phyloP scores from a whole-genome alignment of 2,329 filamentous ascomycete genomes.

The Phyllosticta citribraziliensis region DNA sequence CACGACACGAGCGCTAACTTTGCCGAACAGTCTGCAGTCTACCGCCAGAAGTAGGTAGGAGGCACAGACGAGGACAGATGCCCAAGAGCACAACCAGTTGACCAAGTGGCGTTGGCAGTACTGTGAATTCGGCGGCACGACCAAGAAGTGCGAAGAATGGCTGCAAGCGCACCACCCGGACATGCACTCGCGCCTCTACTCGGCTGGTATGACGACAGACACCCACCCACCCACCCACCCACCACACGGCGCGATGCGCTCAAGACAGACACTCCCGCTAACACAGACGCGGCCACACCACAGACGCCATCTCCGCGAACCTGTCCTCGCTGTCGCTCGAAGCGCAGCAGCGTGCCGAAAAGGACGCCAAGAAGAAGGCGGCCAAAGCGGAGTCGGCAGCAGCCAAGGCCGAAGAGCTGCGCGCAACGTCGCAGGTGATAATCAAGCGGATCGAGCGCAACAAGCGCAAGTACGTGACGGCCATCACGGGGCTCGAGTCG shows the following conservation, averaged over 20 bases:
- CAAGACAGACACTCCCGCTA: neutral
- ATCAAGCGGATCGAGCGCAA: constrained; percentile 98
- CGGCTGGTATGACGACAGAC: constrained; percentile 53
- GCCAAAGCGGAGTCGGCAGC: constrained; percentile 86
- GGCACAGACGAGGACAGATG: constrained; percentile 2
- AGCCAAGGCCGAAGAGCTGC: constrained; percentile 70
- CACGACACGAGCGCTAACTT: neutral
- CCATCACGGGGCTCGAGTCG: constrained; percentile 79
- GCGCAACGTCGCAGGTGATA: constrained; percentile 70
- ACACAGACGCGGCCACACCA: neutral
- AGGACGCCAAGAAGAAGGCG: constrained; percentile 94
- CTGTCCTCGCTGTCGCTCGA: constrained; percentile 80
- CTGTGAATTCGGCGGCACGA: constrained; percentile 95
- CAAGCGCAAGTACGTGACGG: constrained; percentile 94
- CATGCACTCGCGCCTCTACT: constrained; percentile 75
- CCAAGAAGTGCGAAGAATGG: constrained; percentile 97
- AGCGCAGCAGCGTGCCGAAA: constrained; percentile 87
- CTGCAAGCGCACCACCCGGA: constrained; percentile 63
- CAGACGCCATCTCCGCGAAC: constrained; percentile 64
- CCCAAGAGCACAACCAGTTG: neutral
- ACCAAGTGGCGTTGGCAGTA: constrained; percentile 51
- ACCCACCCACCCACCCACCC: neutral
- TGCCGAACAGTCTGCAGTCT: constrained; percentile 48
- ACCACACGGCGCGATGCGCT: neutral
- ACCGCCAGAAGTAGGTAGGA: constrained; percentile 55